A percentile compares a stretch with the other conserved stretches of the same genome.
phyloP scores from a whole-genome alignment of 306 rosid genomes.

The Lupinus albus region DNA sequence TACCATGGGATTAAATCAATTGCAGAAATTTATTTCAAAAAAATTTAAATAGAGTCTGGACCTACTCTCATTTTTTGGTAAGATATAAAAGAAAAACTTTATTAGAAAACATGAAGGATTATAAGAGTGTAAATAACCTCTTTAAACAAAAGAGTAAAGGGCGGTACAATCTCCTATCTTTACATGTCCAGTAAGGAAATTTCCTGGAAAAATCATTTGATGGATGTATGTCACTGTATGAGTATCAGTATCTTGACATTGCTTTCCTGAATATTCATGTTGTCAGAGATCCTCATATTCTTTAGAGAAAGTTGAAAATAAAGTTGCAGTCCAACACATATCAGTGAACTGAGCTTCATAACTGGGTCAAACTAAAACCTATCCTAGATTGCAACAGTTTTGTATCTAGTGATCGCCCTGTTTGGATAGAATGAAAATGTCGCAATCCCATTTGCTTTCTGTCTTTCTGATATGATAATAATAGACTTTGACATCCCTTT shows the following conservation, averaged over 20 bases:
- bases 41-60: not conserved
- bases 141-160: not conserved
- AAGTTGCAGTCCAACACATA: too few relatives aligned
- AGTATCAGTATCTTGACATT: too few relatives aligned
- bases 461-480: constrained; percentile 5
- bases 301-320: constrained; percentile 23
- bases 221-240: not conserved
- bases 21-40: not conserved
- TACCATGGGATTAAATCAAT: not conserved
- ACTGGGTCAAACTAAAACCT: not conserved
- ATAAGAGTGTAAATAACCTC: not conserved
- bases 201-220: not conserved
- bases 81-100: not conserved
- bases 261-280: constrained; percentile 27
- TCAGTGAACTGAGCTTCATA: constrained; percentile 19
- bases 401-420: constrained; percentile 11
- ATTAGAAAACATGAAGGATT: not conserved
- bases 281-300: constrained; percentile 21
- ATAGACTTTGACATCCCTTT: constrained; percentile 13
- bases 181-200: not conserved
- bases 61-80: not conserved
- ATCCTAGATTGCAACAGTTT: constrained; percentile 17
- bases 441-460: constrained; percentile 16
- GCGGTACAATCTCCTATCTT: not conserved
- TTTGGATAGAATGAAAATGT: constrained; percentile 30